Percentiles rank a stretch among this genome's conserved stretches.
Evolutionary conservation across 2,329 filamentous ascomycete genomes (phyloP).

Genomic region (Diaporthe sp.): DNA sequence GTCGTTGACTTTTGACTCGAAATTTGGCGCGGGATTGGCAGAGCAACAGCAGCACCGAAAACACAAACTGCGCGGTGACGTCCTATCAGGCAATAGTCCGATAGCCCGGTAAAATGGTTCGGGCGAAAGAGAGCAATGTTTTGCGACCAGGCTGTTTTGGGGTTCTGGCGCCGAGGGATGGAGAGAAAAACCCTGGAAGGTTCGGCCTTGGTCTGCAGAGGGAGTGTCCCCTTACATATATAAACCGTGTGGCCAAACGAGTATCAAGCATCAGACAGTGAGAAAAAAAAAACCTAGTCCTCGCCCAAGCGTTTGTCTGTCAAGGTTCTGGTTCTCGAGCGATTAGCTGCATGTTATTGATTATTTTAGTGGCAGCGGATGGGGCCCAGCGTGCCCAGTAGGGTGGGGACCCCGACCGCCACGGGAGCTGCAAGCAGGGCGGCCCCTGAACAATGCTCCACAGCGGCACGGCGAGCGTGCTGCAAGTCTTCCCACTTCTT

Average conservation of each 20-base stretch:
- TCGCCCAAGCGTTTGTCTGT: conserved; percentile 21
- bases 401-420: conserved; percentile 34
- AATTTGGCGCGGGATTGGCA: conserved; percentile 13
- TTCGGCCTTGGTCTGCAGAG: not conserved
- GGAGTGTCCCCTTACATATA: conserved; percentile 21
- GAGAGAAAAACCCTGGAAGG: conserved; percentile 7
- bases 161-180: conserved; percentile 7
- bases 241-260: conserved; percentile 21
- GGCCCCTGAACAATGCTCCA: conserved; percentile 33
- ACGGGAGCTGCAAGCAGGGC: conserved; percentile 28
- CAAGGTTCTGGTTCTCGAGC: conserved; percentile 34
- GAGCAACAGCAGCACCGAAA: conserved; percentile 12
- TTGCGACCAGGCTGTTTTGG: conserved; percentile 20
- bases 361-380: conserved; percentile 27
- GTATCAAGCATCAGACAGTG: not conserved
- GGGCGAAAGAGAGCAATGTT: conserved; percentile 1
- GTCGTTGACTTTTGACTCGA: conserved; percentile 11
- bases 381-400: not conserved
- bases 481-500: conserved; percentile 31
- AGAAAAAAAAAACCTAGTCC: conserved; percentile 30
- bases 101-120: not conserved
- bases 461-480: conserved; percentile 25
- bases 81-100: not conserved
- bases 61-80: conserved; percentile 13
- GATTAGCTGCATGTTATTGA: conserved; percentile 36